A percentile compares a stretch with the other conserved stretches of the same genome.
phyloP scores from a whole-genome alignment of 164 flowering plant species.

The Sedum album region DNA sequence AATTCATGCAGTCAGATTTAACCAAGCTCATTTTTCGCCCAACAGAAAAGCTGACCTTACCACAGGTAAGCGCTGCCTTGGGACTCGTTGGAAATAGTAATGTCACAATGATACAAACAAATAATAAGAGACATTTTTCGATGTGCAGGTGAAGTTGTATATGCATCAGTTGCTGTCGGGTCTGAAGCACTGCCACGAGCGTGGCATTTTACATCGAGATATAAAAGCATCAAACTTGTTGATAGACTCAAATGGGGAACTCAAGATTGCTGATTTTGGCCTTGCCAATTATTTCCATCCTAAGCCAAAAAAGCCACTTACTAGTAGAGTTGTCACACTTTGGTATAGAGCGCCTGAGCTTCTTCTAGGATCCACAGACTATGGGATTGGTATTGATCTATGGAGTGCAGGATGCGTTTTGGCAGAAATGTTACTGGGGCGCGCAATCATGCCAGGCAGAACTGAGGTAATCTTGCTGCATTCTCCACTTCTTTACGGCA shows the following conservation, averaged over 20 bases:
- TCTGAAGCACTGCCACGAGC: slow-evolving; percentile 58
- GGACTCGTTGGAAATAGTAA: neutral
- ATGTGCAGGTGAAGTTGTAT: slow-evolving; percentile 49
- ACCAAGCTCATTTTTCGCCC: slow-evolving; percentile 35
- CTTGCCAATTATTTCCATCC: slow-evolving; percentile 41
- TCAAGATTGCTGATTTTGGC: slow-evolving; percentile 78
- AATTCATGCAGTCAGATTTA: slow-evolving; percentile 50
- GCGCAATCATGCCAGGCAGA: slow-evolving; percentile 62
- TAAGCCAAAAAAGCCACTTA: slow-evolving; percentile 35
- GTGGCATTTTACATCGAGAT: slow-evolving; percentile 60
- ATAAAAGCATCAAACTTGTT: slow-evolving; percentile 60
- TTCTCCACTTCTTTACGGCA: neutral
- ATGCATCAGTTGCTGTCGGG: slow-evolving; percentile 68
- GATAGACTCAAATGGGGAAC: slow-evolving; percentile 43
- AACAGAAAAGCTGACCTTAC: slow-evolving; percentile 38
- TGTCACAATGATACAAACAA: no score
- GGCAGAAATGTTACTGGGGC: slow-evolving; percentile 61
- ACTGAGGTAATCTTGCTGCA: slow-evolving; percentile 40
- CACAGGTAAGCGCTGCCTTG: slow-evolving; percentile 33
- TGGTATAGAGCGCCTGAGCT: slow-evolving; percentile 85
- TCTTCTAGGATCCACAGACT: slow-evolving; percentile 54
- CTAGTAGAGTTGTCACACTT: slow-evolving; percentile 63
- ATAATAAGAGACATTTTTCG: neutral
- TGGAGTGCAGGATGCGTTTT: slow-evolving; percentile 76
- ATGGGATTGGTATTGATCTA: slow-evolving; percentile 70